A percentile compares a stretch with the other conserved stretches of the same genome.
Evolutionary conservation across 441 rosid genomes (phyloP).

Genomic region (Gossypium trilobum): DNA sequence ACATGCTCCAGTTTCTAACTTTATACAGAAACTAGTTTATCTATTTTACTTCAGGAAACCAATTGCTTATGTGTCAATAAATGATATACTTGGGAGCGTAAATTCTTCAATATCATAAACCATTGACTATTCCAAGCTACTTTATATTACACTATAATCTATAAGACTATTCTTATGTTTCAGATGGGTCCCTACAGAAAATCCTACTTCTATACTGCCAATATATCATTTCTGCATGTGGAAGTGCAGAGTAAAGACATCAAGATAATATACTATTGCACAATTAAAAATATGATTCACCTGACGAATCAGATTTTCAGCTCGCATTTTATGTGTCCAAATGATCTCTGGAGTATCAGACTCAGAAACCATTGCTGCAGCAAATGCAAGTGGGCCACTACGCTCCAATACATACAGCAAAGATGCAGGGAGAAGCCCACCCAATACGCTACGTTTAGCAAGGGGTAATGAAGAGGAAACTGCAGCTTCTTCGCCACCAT

Average conservation of each 20-base stretch:
- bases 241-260: slow-evolving; percentile 2
- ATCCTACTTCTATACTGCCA: neutral
- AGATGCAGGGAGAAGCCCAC: slow-evolving; percentile 98
- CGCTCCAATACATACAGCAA: slow-evolving; percentile 96
- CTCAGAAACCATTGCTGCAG: slow-evolving; percentile 99
- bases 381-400: slow-evolving; percentile 94
- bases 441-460: slow-evolving; percentile 96
- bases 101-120: neutral
- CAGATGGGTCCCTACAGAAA: neutral
- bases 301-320: slow-evolving; percentile 96
- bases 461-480: slow-evolving; percentile 91
- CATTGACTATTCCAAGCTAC: slow-evolving; percentile 5
- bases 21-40: neutral
- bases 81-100: neutral
- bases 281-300: slow-evolving; percentile 22
- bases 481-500: slow-evolving; percentile 99
- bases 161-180: neutral
- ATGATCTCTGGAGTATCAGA: slow-evolving; percentile 98
- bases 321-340: slow-evolving; percentile 99
- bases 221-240: slow-evolving; percentile 9
- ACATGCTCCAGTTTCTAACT: neutral
- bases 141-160: neutral
- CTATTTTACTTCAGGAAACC: neutral
- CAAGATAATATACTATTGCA: slow-evolving; percentile 18
- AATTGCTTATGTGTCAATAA: neutral